Percentiles rank a stretch among this genome's conserved stretches.
These are phyloP conservation scores for Phytophthora citricola DNA, from an alignment of 352 stramenopile species.

Conservation along the genomic window DNA sequence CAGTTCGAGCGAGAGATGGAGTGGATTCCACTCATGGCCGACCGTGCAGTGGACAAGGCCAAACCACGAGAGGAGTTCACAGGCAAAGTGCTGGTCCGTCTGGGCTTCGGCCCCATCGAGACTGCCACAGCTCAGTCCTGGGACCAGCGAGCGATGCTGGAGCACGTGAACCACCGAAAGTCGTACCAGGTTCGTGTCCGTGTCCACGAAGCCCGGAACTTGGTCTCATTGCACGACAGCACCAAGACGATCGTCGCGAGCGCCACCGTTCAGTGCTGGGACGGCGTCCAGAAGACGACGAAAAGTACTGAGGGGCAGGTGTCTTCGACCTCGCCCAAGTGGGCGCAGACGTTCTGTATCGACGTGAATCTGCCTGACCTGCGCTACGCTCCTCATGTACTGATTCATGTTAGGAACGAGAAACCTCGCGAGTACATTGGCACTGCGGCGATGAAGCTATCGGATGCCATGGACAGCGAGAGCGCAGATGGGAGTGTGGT, in stretches of 20 bases:
- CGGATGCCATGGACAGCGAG: slow-evolving; percentile 7
- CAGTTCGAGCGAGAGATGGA: slow-evolving; percentile 49
- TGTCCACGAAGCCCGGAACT: slow-evolving; percentile 57
- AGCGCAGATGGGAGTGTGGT: slow-evolving; percentile 34
- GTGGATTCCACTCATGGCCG: slow-evolving; percentile 73
- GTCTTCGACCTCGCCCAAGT: slow-evolving; percentile 44
- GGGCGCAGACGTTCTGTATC: slow-evolving; percentile 71
- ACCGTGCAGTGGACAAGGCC: slow-evolving; percentile 65
- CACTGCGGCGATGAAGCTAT: slow-evolving; percentile 39
- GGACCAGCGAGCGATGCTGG: slow-evolving; percentile 63
- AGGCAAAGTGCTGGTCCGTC: slow-evolving; percentile 67
- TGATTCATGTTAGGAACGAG: slow-evolving; percentile 70
- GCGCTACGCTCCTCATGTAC: slow-evolving; percentile 59
- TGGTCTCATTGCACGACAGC: slow-evolving; percentile 37
- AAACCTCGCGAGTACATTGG: slow-evolving; percentile 51
- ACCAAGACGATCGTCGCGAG: slow-evolving; percentile 58
- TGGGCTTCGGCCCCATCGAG: slow-evolving; percentile 76
- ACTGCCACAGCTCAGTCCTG: slow-evolving; percentile 55
- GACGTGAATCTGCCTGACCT: slow-evolving; percentile 73
- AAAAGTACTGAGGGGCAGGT: slow-evolving; percentile 21
- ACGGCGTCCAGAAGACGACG: slow-evolving; percentile 47
- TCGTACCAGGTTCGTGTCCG: slow-evolving; percentile 83
- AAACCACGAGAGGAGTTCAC: slow-evolving; percentile 60
- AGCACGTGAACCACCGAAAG: slow-evolving; percentile 62
- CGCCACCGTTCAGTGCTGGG: slow-evolving; percentile 71